Conservation (phyloP, 164 flowering plant genomes). For the Echeveria elegans region DNA sequence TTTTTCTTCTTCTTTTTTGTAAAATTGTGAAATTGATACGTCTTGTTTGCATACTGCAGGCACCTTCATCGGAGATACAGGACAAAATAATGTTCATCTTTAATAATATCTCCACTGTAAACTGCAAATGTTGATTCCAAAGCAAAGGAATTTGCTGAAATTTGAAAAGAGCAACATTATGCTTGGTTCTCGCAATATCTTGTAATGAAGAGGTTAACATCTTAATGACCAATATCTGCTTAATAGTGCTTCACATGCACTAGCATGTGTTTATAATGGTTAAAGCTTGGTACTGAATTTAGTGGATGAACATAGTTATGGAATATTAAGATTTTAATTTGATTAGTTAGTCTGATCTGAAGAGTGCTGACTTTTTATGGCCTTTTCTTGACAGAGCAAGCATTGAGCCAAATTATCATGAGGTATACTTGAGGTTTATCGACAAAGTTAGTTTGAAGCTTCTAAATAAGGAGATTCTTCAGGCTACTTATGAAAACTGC, state of each 20-base stretch:
- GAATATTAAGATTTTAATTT: neutral
- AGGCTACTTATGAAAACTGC: slow-evolving; percentile 94
- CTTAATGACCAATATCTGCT: neutral
- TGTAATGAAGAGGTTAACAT: slow-evolving; percentile 94
- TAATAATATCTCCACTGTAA: slow-evolving; percentile 83
- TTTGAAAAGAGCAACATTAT: slow-evolving; percentile 65
- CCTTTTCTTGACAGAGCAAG: slow-evolving; percentile 58
- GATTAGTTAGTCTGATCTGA: neutral
- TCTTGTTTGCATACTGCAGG: slow-evolving; percentile 30
- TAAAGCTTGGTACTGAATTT: neutral
- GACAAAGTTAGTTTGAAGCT: slow-evolving; percentile 73
- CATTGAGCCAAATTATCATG: slow-evolving; percentile 95
- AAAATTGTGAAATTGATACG: neutral
- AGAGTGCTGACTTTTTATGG: neutral
- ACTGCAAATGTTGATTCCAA: slow-evolving; percentile 67
- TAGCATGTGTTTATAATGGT: neutral
- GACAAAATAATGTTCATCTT: slow-evolving; percentile 88
- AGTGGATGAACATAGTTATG: neutral
- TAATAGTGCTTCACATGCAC: neutral
- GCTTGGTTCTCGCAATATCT: slow-evolving; percentile 97
- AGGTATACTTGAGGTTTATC: slow-evolving; percentile 87
- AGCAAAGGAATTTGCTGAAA: slow-evolving; percentile 73
- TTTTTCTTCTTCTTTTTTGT: neutral
- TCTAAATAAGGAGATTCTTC: slow-evolving; percentile 67
- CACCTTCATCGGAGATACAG: slow-evolving; percentile 75